phyloP scores from a whole-genome alignment of 768 basidiomycete species.

The Russula dissimulans region DNA sequence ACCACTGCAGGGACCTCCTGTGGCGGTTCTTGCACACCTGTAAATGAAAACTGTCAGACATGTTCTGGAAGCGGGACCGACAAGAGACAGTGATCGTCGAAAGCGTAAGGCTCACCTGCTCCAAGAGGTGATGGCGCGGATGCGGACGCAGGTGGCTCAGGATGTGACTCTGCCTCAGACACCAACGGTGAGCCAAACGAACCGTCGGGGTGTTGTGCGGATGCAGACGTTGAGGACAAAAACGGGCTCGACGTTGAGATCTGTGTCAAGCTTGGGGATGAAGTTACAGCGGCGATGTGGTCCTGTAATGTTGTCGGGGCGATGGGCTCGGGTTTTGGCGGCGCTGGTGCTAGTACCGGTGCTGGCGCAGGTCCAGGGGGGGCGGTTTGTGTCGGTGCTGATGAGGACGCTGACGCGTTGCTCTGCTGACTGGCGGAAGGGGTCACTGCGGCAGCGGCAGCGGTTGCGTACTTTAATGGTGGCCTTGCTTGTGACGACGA shows the following conservation, averaged over 20 bases:
- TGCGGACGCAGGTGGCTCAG: conserved; percentile 33
- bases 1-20: conserved; percentile 5
- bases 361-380: conserved; percentile 32
- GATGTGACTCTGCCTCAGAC: conserved; percentile 49
- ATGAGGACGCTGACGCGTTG: conserved; percentile 27
- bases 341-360: conserved; percentile 29
- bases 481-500: conserved; percentile 47
- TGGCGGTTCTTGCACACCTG: conserved; percentile 8
- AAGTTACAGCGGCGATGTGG: conserved; percentile 33
- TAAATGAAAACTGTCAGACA: neutral
- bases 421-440: conserved; percentile 25
- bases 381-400: conserved; percentile 33
- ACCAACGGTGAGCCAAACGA: conserved; percentile 68
- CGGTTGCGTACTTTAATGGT: conserved; percentile 86
- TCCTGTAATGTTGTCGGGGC: conserved; percentile 25
- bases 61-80: neutral
- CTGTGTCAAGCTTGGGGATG: conserved; percentile 82
- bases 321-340: conserved; percentile 24
- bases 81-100: neutral
- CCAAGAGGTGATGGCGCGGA: conserved; percentile 52
- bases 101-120: neutral
- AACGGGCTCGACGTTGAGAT: conserved; percentile 75
- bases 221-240: conserved; percentile 58
- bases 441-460: conserved; percentile 61
- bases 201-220: conserved; percentile 52